phyloP scores from a whole-genome alignment of 352 stramenopile genomes.

The Phytophthora macrochlamydospora region DNA sequence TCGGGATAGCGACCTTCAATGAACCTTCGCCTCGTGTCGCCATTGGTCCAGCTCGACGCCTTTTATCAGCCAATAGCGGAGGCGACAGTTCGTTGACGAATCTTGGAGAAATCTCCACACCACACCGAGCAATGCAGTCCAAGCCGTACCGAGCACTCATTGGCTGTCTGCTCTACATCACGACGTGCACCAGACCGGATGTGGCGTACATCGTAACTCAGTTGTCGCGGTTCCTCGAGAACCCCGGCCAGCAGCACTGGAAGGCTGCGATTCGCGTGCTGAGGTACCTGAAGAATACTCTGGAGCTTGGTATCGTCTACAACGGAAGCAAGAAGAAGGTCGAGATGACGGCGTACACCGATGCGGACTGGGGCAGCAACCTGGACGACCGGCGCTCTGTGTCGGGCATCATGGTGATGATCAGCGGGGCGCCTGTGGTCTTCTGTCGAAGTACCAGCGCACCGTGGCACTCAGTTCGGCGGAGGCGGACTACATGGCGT shows the following conservation, averaged over 20 bases:
- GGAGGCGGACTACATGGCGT: constrained; percentile 6
- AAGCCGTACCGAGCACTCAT: not conserved
- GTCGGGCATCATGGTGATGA: not conserved
- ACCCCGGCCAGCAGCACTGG: not conserved
- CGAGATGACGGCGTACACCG: not conserved
- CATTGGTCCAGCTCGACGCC: too few relatives aligned
- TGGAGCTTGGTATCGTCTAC: not conserved
- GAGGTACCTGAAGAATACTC: not conserved
- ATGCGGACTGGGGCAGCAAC: not conserved
- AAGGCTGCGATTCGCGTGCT: not conserved
- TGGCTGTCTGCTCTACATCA: not conserved
- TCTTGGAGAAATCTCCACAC: too few relatives aligned
- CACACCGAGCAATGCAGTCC: not conserved
- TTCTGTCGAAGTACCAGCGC: not conserved
- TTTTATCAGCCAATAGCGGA: too few relatives aligned
- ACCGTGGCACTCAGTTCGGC: constrained; percentile 3
- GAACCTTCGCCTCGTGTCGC: too few relatives aligned
- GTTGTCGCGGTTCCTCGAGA: not conserved
- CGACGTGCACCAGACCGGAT: not conserved
- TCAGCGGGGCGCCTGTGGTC: not conserved
- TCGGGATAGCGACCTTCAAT: too few relatives aligned
- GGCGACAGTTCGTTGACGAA: too few relatives aligned
- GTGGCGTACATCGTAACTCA: not conserved
- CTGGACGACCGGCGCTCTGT: not conserved
- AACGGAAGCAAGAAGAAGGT: not conserved